Base-by-base conservation (phyloP, 192 early-diverging fungal genomes). In the Backusella macrospora region DNA sequence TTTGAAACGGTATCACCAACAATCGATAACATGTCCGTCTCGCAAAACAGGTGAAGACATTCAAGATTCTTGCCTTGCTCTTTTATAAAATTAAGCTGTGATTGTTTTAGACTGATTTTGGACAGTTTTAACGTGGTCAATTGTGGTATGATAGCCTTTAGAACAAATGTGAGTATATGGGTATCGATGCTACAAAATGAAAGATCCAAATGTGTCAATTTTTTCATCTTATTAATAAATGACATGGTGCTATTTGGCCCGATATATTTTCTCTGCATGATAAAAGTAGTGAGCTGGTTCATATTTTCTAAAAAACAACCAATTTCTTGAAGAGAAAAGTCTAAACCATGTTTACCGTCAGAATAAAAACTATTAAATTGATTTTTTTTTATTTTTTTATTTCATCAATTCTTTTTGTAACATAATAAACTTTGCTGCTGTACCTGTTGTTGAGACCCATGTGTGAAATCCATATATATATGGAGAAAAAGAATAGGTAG, bases 361-460 rank as follows among this genome's bases (percentile, higher is more conserved):
- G 21, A 12, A 12, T 59, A 21, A 59, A 12, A 12, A 10, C 26
- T 21, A 12, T 23, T 26, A 59, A 59, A 59, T 13, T 59, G 52
- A 29, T 59, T 59, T 12, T 59, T 59, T 59, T 13, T 59, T 18
- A 29, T 59, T 59, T 12, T 59, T 59, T 59, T 18, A 12, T 12
- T 26, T 59, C 26, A 23, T 0, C 52, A 59, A 26, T 23, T 59
- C 52, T 10, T 23, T 59, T 26, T 59, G 52, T 59, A 59, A 4
- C 26, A 59, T 26, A 23, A 59, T 59, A 26, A 59, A 59, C 12
- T 59, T 59, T 59, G 18, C 52, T 59, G 52, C 52, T 18, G 52
- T 59, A 59, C 26, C 52, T 59, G 10, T 8, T 12, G 52, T 59
- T 4, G 52, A 59, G 1, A 23, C 52, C 23, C 52, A 59, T 3